These are phyloP conservation scores for Wickerhamomyces kurtzmanii DNA, from an alignment of 805 yeast species.

Conservation along the genomic window DNA sequence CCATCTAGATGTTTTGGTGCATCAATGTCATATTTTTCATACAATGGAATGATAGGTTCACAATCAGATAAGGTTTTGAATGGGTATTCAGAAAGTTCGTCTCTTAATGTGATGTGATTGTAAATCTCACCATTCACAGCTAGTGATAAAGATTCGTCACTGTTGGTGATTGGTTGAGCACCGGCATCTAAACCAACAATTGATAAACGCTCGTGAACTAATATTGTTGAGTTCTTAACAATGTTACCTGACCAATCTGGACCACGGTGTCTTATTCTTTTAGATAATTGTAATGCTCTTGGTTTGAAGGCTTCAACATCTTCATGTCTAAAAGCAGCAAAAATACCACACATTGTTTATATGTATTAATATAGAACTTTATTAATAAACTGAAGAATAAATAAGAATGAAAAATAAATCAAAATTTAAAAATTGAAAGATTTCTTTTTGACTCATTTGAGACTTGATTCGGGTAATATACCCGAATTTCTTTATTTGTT, in stretches of 20 bases:
- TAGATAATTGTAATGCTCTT: conserved; percentile 82
- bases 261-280: conserved; percentile 96
- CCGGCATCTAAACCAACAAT: conserved; percentile 97
- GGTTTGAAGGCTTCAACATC: conserved; percentile 75
- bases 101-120: conserved; percentile 88
- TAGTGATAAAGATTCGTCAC: conserved; percentile 62
- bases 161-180: conserved; percentile 90
- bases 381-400: not conserved
- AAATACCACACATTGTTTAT: conserved; percentile 87
- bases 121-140: conserved; percentile 98
- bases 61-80: conserved; percentile 90
- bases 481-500: too few relatives aligned
- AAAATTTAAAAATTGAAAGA: not conserved
- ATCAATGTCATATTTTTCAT: conserved; percentile 76
- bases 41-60: conserved; percentile 94
- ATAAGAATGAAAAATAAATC: not conserved
- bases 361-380: not conserved
- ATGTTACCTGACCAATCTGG: conserved; percentile 98
- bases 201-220: conserved; percentile 94
- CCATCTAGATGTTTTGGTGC: conserved; percentile 94
- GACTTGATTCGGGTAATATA: too few relatives aligned
- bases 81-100: conserved; percentile 57
- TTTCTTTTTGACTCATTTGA: not conserved
- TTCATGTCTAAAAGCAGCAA: conserved; percentile 80
- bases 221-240: conserved; percentile 66